Base-by-base conservation (phyloP, 306 rosid genomes). In the Sphenostylis stenocarpa region DNA sequence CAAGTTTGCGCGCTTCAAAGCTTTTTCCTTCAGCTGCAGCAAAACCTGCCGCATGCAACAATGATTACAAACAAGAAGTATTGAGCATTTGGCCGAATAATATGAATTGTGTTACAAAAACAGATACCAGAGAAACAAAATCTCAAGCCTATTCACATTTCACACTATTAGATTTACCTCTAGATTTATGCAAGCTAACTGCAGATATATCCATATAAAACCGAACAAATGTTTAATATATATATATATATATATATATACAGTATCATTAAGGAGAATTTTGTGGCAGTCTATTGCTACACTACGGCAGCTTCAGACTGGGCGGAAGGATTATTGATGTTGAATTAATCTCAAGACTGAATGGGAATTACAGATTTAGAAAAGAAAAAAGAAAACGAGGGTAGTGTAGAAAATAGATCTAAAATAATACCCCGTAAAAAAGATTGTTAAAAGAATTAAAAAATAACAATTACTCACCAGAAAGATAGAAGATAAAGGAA, bases 1-100 rank as follows among this genome's bases (percentile, higher is more conserved):
- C 80, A 92, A 43, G 58, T 87, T 86, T 6, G 99, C 97, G 10
- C 99, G 99, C 79, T 76, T 93, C 63, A 93, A 82, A 55, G 94
- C 97, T 53, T 86, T 92, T 82, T 87, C 93, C 76, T 44, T 90
- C 14, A 96, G 87, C 85, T 96, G 85, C 82, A 81, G 94, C 78
- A 96, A 80, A 70, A 89, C 83, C 98, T 96, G 91, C 71, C 62
- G 44, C 74, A 78, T 48, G 21, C 36, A 47, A 70, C 39, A 5
- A 16, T 34, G 24, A 15, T 57, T 31, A 2, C 33, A 48, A 21
- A 52, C 60, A 24, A 36, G 21, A 28, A 70, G 6, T 77, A 14
- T 38, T 28, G 13, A 62, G 57, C 77, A 62, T 16, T 39, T 36
- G 1, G 69, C 19, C 61, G 58, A 62, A 60, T 43, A 65, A 17